Evolutionary conservation across 179 eudicot genomes (phyloP).

Genomic region (Silene coronaria): DNA sequence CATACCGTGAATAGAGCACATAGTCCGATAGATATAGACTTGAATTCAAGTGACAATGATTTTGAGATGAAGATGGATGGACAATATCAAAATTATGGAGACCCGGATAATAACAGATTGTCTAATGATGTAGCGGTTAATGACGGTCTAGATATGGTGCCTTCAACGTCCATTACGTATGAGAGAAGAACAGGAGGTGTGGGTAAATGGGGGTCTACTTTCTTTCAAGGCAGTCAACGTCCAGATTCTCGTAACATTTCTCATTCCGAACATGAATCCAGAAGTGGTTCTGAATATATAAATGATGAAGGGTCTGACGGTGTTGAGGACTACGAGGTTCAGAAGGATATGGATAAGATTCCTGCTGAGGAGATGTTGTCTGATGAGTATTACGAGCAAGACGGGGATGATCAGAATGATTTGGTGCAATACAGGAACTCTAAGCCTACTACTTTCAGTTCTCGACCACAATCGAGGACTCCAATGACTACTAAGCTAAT

Average conservation of each 20-base stretch:
- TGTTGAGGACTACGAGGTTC: constrained; percentile 43
- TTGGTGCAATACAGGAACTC: constrained; percentile 42
- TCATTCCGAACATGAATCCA: constrained; percentile 63
- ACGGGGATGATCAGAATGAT: constrained; percentile 78
- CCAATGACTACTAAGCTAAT: constrained; percentile 24
- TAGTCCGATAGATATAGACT: constrained; percentile 45
- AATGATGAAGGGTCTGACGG: constrained; percentile 65
- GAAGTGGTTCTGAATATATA: constrained; percentile 67
- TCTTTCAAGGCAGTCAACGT: constrained; percentile 71
- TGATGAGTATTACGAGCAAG: constrained; percentile 95
- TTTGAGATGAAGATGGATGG: constrained; percentile 42
- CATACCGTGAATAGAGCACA: constrained; percentile 40
- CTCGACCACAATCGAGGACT: constrained; percentile 44
- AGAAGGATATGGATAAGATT: constrained; percentile 44
- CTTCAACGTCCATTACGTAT: constrained; percentile 39
- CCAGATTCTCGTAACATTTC: constrained; percentile 32
- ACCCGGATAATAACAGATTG: constrained; percentile 31
- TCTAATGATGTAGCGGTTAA: constrained; percentile 32
- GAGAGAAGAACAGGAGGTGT: constrained; percentile 36
- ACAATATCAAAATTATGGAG: constrained; percentile 41
- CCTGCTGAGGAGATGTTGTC: constrained; percentile 91
- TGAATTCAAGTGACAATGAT: constrained; percentile 52
- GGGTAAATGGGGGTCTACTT: constrained; percentile 67
- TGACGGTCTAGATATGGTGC: constrained; percentile 33
- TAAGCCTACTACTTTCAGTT: constrained; percentile 29